Percentiles rank a stretch among this genome's conserved stretches.
These are phyloP conservation scores for Rubia peregrina DNA, from an alignment of 305 asterid genomes.

Conservation along the genomic window DNA sequence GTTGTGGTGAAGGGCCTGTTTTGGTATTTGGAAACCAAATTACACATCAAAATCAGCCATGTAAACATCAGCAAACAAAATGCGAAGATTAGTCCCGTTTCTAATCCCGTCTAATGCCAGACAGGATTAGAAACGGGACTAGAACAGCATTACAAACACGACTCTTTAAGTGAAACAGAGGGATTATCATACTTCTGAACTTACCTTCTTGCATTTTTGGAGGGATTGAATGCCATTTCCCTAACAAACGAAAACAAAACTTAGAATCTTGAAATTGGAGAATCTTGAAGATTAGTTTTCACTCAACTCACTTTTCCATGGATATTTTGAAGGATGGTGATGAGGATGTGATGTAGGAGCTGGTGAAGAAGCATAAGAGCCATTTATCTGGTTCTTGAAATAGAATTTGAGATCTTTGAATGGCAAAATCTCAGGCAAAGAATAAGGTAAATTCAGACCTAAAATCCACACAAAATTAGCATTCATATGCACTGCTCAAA, in stretches of 20 bases:
- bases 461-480: conserved; percentile 19
- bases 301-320: conserved; percentile 38
- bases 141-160: background rate
- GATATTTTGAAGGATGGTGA: conserved; percentile 31
- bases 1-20: conserved; percentile 28
- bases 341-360: conserved; percentile 24
- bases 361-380: conserved; percentile 28
- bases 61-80: background rate
- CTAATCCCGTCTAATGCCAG: background rate
- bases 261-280: background rate
- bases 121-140: background rate
- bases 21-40: conserved; percentile 31
- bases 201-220: conserved; percentile 41
- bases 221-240: conserved; percentile 34
- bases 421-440: conserved; percentile 32
- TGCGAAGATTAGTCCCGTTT: background rate
- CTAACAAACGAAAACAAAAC: background rate
- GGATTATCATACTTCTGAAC: conserved; percentile 29
- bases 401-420: conserved; percentile 25
- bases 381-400: conserved; percentile 16
- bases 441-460: conserved; percentile 42
- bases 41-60: conserved; percentile 17
- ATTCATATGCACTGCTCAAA: background rate
- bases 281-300: conserved; percentile 3
- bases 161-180: background rate